Evolutionary conservation across 371 early-diverging fungal species (phyloP).

Genomic region (Mortierella sp.): DNA sequence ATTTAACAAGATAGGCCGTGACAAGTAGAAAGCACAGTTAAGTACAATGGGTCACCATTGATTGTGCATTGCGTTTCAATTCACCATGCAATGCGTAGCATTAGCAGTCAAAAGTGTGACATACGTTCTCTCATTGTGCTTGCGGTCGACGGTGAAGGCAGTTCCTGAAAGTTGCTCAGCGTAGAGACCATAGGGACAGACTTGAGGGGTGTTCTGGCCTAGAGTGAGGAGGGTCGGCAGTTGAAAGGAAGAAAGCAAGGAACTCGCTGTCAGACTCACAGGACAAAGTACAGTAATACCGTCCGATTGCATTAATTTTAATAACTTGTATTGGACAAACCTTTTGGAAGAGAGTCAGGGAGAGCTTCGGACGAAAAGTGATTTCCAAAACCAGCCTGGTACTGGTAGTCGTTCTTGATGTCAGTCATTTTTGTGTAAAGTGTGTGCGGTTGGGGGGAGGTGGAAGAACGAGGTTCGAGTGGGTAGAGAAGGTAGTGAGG

Average conservation of each 20-base stretch:
- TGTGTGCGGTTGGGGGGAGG: constrained; percentile 6
- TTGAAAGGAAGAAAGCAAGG: neutral
- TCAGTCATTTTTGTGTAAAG: constrained; percentile 35
- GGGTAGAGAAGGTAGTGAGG: neutral
- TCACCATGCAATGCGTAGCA: neutral
- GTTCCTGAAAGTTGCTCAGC: constrained; percentile 97
- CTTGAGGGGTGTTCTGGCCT: constrained; percentile 94
- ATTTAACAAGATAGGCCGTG: neutral
- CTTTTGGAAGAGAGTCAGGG: constrained; percentile 88
- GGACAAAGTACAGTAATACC: too few species aligned
- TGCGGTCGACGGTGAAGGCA: constrained; percentile 93
- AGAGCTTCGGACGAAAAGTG: constrained; percentile 91
- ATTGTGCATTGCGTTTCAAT: neutral
- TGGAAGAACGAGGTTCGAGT: constrained; percentile 9
- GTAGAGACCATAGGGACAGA: constrained; percentile 91
- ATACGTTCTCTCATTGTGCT: constrained; percentile 87
- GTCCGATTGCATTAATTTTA: neutral
- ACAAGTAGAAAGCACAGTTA: neutral
- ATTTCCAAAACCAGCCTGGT: constrained; percentile 83
- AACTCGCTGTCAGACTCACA: too few species aligned
- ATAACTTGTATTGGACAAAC: constrained; percentile 41
- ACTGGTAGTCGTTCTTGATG: constrained; percentile 64
- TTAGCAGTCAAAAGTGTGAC: constrained; percentile 12
- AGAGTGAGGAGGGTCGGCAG: neutral
- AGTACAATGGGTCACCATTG: constrained; percentile 6